Percentiles rank a stretch among this genome's conserved stretches.
Conservation (phyloP, 1,284 basidiomycete genomes). For the Cutaneotrichosporon sp. region DNA sequence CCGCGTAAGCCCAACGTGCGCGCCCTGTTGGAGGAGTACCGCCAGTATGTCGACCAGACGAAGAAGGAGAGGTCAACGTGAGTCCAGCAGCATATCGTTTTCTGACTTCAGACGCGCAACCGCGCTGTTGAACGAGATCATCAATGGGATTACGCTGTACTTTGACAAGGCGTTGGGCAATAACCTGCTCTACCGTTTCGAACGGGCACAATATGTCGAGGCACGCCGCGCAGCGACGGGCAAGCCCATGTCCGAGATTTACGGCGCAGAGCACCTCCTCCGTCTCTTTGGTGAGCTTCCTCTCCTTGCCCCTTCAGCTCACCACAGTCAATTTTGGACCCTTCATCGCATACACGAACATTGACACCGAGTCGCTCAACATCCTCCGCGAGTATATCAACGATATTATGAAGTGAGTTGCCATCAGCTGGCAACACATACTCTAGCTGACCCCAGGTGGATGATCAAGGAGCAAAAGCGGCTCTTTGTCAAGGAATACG, state of each 20-base stretch:
- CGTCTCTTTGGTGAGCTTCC: conserved; percentile 74
- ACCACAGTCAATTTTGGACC: conserved; percentile 53
- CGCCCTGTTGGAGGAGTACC: conserved; percentile 74
- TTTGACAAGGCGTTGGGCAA: conserved; percentile 88
- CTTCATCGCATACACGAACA: conserved; percentile 86
- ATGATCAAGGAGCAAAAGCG: conserved; percentile 51
- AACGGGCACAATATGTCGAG: conserved; percentile 84
- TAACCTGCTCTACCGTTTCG: conserved; percentile 89
- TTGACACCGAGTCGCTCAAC: conserved; percentile 79
- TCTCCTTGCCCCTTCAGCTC: not conserved
- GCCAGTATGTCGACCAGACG: conserved; percentile 56
- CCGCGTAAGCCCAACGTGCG: conserved; percentile 77
- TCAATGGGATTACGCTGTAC: conserved; percentile 85
- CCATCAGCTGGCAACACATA: not conserved
- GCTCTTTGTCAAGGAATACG: conserved; percentile 49
- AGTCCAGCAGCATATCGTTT: conserved; percentile 2
- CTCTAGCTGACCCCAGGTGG: conserved; percentile 34
- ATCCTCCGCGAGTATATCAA: conserved; percentile 85
- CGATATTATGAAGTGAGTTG: conserved; percentile 74
- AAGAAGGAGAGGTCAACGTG: conserved; percentile 52
- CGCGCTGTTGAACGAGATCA: conserved; percentile 66
- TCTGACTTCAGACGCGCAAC: conserved; percentile 53
- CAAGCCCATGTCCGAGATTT: conserved; percentile 82
- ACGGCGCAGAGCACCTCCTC: conserved; percentile 91
- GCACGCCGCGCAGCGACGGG: conserved; percentile 67